A percentile compares a stretch with the other conserved stretches of the same genome.
Evolutionary conservation across 352 stramenopile genomes (phyloP).

Genomic region (Phytophthora hibernalis): DNA sequence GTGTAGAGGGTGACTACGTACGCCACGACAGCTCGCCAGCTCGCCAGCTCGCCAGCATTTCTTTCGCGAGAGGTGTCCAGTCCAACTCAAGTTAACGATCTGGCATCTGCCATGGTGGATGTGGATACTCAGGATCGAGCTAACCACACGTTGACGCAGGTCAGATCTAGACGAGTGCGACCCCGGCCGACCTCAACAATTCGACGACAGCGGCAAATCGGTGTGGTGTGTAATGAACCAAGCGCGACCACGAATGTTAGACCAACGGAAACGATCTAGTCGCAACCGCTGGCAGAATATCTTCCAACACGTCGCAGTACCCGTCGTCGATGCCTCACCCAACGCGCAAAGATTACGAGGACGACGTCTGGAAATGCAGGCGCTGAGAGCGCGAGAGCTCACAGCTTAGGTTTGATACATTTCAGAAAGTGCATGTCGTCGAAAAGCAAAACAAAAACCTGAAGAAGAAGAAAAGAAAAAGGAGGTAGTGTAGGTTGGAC

Average conservation of each 20-base stretch:
- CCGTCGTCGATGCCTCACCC: neutral
- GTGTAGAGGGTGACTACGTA: no score
- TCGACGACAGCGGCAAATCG: no score
- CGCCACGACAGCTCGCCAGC: no score
- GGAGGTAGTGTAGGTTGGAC: neutral
- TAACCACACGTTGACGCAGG: no score
- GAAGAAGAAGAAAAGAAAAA: neutral
- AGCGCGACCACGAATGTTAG: neutral
- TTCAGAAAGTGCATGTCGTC: neutral
- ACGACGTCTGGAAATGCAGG: neutral
- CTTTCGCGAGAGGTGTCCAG: no score
- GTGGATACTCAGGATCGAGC: no score
- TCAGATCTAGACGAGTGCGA: no score
- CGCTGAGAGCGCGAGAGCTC: neutral
- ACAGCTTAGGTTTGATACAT: neutral
- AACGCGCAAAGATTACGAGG: neutral
- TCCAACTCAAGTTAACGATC: no score
- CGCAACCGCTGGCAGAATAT: neutral
- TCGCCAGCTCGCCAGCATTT: no score
- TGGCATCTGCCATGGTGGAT: no score
- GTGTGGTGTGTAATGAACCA: no score
- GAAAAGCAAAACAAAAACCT: neutral
- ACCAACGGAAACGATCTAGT: neutral
- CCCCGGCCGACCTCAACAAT: no score
- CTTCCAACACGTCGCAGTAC: neutral